Base-by-base conservation (phyloP, 306 rosid species). In the Coriaria nepalensis region DNA sequence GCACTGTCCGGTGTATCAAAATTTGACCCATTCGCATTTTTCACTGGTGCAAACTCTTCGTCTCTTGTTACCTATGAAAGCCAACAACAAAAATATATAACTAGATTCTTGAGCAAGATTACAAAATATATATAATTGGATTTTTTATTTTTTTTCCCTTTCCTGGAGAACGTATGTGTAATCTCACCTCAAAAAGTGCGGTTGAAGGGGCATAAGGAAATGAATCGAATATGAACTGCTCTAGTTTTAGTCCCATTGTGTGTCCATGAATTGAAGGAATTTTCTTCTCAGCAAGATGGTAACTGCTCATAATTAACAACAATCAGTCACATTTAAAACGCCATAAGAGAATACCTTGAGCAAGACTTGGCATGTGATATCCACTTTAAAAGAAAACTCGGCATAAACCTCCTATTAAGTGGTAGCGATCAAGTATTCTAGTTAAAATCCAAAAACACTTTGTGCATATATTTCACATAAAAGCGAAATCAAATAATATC, bases 191-290 rank as follows among this genome's bases (percentile, higher is more conserved):
- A 76, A 73, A 92, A 52, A 92, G 94, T 50, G 96, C 96, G 48
- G 98, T 92, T 6, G 98, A 77, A 50, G 98, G 94, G 49, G 98
- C 87, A 64, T 92, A 92, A 4, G 98, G 93, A 74, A 92, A 92
- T 13, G 96, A 92, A 69, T 92, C 98, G 64, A 92, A 92, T 63
- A 92, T 78, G 74, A 75, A 92, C 68, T 82, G 98, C 76, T 92
- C 98, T 50, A 92, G 77, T 64, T 92, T 92, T 38, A 73, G 66
- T 52, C 96, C 98, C 72, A 70, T 47, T 8, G 86, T 72, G 33
- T 71, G 70, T 56, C 96, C 96, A 42, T 81, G 90, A 45, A 81
- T 73, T 6, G 94, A 85, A 61, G 98, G 87, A 52, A 92, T 82
- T 68, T 82, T 85, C 82, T 92, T 92, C 81, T 85, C 94, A 5